A percentile compares a stretch with the other conserved stretches of the same genome.
Evolutionary conservation across 495 filamentous ascomycete species (phyloP).

Genomic region (Monascus purpureus): DNA sequence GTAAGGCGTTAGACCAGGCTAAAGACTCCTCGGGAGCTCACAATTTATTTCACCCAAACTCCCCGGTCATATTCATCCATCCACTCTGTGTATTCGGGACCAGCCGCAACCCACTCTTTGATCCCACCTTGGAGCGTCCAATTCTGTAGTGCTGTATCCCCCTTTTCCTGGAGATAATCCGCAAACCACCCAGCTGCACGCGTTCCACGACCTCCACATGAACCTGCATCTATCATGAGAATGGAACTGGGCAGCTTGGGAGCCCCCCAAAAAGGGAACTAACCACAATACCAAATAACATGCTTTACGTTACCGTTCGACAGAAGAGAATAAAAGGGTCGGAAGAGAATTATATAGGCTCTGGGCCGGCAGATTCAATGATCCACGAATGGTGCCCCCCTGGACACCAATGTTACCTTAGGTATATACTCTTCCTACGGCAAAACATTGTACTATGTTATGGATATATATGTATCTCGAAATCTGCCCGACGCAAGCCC

Average conservation of each 20-base stretch:
- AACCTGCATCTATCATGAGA: constrained; percentile 29
- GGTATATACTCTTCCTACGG: background rate
- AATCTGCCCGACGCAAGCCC: constrained; percentile 48
- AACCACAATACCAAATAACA: constrained; percentile 60
- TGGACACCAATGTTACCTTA: constrained; percentile 8
- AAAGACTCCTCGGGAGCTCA: too few species aligned
- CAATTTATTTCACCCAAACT: too few species aligned
- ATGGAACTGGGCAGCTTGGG: background rate
- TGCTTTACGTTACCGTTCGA: constrained; percentile 29
- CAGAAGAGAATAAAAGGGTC: constrained; percentile 40
- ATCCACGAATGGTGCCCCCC: constrained; percentile 55
- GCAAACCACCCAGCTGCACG: constrained; percentile 53
- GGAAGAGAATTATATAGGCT: constrained; percentile 45
- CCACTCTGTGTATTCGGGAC: too few species aligned
- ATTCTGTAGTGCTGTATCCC: constrained; percentile 36
- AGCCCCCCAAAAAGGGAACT: constrained; percentile 12
- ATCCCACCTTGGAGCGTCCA: constrained; percentile 45
- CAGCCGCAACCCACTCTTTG: constrained; percentile 45
- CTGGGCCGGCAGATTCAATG: constrained; percentile 61
- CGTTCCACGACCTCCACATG: constrained; percentile 46
- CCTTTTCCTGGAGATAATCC: constrained; percentile 38
- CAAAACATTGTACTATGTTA: background rate
- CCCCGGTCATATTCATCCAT: too few species aligned
- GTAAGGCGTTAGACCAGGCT: too few species aligned
- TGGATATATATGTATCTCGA: constrained; percentile 32